Evolutionary conservation across 2,329 filamentous ascomycete genomes (phyloP).

Genomic region (Venturia pyrina): DNA sequence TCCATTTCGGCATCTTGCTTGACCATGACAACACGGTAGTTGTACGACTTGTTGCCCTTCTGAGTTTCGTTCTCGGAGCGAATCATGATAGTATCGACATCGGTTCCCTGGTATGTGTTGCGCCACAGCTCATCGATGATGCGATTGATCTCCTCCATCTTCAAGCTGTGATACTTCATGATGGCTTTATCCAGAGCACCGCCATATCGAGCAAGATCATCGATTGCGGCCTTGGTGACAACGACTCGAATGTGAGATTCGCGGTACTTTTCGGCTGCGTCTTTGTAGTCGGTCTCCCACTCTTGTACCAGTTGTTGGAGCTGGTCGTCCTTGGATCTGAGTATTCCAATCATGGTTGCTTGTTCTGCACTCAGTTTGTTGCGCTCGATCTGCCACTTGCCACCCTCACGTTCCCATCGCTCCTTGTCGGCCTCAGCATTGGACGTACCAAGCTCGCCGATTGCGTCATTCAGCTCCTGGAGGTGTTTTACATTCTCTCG

Average conservation of each 20-base stretch:
- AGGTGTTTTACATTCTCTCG: conserved; percentile 64
- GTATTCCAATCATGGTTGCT: conserved; percentile 62
- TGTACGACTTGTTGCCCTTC: conserved; percentile 73
- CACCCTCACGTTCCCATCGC: conserved; percentile 60
- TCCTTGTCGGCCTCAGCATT: conserved; percentile 77
- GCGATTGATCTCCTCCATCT: conserved; percentile 97
- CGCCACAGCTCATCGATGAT: conserved; percentile 97
- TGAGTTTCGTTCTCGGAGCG: conserved; percentile 76
- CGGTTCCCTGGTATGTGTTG: conserved; percentile 90
- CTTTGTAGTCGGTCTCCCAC: conserved; percentile 78
- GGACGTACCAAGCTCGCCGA: conserved; percentile 63
- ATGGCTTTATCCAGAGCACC: conserved; percentile 88
- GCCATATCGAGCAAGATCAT: conserved; percentile 75
- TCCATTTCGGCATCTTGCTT: conserved; percentile 98
- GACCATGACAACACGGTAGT: conserved; percentile 95
- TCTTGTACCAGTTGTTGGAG: conserved; percentile 62
- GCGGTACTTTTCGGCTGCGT: conserved; percentile 70
- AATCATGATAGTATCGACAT: conserved; percentile 94
- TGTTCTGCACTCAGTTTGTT: conserved; percentile 63
- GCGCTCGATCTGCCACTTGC: conserved; percentile 54
- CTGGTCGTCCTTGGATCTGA: conserved; percentile 78
- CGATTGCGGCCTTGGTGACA: conserved; percentile 85
- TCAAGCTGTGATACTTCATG: conserved; percentile 90
- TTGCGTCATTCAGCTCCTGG: conserved; percentile 56
- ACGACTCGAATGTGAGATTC: conserved; percentile 81